Evolutionary conservation across 179 eudicot genomes (phyloP), one percentile per base, ranked within the genome.

Genomic region (Actinidia arguta): DNA sequence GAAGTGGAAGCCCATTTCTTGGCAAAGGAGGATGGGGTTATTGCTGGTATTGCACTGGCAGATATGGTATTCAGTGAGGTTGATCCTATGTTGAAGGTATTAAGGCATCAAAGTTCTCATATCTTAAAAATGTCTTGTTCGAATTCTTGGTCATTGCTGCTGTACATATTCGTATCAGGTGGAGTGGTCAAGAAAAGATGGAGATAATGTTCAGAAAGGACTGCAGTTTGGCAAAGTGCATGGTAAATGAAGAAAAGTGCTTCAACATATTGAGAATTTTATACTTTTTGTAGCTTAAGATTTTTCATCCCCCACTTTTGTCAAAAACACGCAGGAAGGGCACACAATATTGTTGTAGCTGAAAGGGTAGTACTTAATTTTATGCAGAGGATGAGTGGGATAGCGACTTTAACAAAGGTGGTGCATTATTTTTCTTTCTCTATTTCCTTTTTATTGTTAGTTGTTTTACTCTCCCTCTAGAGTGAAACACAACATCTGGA

Each of bases 341-440:
- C 99, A 3, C 96, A 92, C 82, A 92, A 90, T 84, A 92, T 96
- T 76, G 94, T 96, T 48, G 92, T 94, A 52, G 94, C 92, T 47
- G 99, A 96, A 88, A 94, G 98, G 85, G 99, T 96, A 76, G 99
- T 88, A 66, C 90, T 96, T 81, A 96, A 96, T 84, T 96, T 96
- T 85, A 94, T 96, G 98, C 99, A 96, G 87, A 92, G 99, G 82
- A 96, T 96, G 99, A 96, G 99, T 88, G 99, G 99, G 72, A 93
- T 96, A 82, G 98, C 99, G 75, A 93, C 99, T 81, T 89, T 96
- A 63, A 96, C 99, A 62, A 93, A 96, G 96, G 99, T 94, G 75
- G 55, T 80, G 75, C 61, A 31, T 20, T 62, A 25, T 55, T 75
- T 48, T 24, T 61, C 62, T 64, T n/a, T 56, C 9, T 68, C 73